Base-by-base conservation (phyloP, 2,329 filamentous ascomycete species). In the Chrysoporthe puriensis region DNA sequence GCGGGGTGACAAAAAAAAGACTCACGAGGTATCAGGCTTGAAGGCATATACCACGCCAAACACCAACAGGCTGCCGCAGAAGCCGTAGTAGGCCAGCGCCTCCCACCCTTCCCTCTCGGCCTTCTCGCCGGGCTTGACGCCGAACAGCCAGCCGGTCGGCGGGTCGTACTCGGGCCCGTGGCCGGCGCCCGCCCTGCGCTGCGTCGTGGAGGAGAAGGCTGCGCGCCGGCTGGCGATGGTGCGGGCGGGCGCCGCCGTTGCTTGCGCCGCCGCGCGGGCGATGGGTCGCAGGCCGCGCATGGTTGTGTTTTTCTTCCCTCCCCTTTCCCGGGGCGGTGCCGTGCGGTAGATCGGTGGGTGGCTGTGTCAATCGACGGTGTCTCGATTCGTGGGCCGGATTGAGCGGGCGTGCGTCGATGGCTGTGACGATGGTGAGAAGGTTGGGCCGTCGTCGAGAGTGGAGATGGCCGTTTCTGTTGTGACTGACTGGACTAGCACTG, bases 11-110 rank as follows among this genome's bases (percentile, higher is more conserved):
- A 69, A 57, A n/a, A n/a, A 50, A 46, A 42, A 63, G 69, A 93
- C 94, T 84, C 86, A 99, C 96, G 93, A 97, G 71, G 95, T 98
- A 86, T 99, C 96, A 64, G 96, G 96, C 89, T 98, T 98, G 79
- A 96, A 98, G 71, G 93, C 93, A 82, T 97, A 93, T 72, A 91
- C 93, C 72, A 97, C 84, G 70, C 87, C 88, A 65, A 90, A 90
- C 72, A 93, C 84, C 40, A 88, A 81, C 76, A 97, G 81, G 76
- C 89, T 91, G 65, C 92, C 93, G 78, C 90, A 91, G 80, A 97
- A 94, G 62, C 94, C 94, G 78, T 92, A 92, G 78, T 91, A 91
- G 84, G 91, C 94, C 66, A 94, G 82, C 73, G 85, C 89, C 86
- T 99, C 96, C 96, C 96, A 99, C 63, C 95, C 96, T 83, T 99